Base-by-base conservation (phyloP, 2,329 filamentous ascomycete genomes). In the Tolypocladium endophyticum region DNA sequence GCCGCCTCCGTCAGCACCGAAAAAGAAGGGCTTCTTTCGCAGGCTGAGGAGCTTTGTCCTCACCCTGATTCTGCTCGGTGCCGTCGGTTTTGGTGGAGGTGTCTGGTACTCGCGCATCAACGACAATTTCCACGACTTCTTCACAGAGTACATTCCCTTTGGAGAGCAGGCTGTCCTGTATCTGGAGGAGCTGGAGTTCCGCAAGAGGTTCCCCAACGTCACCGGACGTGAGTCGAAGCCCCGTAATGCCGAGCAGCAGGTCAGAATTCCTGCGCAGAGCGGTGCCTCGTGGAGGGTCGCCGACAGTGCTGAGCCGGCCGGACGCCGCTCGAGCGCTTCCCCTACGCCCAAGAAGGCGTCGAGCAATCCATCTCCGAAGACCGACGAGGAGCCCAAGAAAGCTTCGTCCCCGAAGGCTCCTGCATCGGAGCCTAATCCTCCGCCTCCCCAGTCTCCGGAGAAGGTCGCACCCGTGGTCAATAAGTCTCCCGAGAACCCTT, bases 41-140 rank as follows among this genome's bases (percentile, higher is more conserved):
- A 85, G 89, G 61, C 84, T 96, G 71, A 83, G 90, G 68, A 87
- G 87, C 71, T 87, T 92, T 71, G 76, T 97, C 60, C 76, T 92
- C 65, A 89, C 89, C 59, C 75, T 97, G 56, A 77, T 92, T 63
- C 75, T 96, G 53, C 82, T 97, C 35, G 86, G 89, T 33, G 85
- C 85, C 7, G 75, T 95, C 53, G 87, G 88, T 45, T 99, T 96
- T 69, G 89, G 84, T 59, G 92, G 92, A 64, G 92, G 93, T 66
- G 87, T 97, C 59, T 96, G 89, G 81, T 94, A 96, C 75, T 93
- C 94, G 59, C 86, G 96, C 64, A 83, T 94, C 74, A 96, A 88
- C 71, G 94, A 99, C 79, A 96, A 91, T 77, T 99, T 97, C 83
- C 93, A 99, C 77, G 94, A 99, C 75, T 94, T 97, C 80, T 99